Evolutionary conservation across 2,329 filamentous ascomycete species (phyloP).

Genomic region (Epichloe sibirici): DNA sequence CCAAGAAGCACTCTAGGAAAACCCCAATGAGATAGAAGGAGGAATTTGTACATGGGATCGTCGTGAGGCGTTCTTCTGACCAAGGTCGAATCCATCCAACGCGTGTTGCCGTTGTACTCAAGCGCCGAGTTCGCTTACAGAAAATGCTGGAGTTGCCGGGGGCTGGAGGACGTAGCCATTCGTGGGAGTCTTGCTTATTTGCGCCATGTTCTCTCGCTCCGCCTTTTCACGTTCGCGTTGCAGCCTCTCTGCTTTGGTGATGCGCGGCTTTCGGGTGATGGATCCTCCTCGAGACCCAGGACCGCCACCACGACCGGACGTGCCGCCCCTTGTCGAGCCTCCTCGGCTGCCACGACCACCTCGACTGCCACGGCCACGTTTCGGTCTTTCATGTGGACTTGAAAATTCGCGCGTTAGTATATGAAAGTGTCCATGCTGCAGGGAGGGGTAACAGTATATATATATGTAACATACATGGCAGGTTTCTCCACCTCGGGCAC

Average conservation of each 20-base stretch:
- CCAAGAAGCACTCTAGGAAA: too few relatives aligned
- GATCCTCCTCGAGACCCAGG: conserved; percentile 66
- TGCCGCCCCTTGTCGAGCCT: conserved; percentile 44
- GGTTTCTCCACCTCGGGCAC: conserved; percentile 77
- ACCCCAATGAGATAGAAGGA: too few relatives aligned
- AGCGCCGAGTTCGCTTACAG: conserved; percentile 25
- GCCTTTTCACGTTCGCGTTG: conserved; percentile 72
- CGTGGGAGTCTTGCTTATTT: conserved; percentile 25
- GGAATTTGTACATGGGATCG: background rate
- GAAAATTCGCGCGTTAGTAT: conserved; percentile 2
- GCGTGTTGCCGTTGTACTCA: conserved; percentile 7
- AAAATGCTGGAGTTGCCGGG: conserved; percentile 24
- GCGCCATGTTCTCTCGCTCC: conserved; percentile 48
- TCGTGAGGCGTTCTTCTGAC: background rate
- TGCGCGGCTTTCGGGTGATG: conserved; percentile 67
- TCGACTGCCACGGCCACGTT: conserved; percentile 48
- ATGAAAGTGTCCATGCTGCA: background rate
- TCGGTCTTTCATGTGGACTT: conserved; percentile 62
- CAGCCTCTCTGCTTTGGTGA: conserved; percentile 76
- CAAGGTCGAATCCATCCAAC: too few relatives aligned
- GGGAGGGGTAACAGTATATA: too few relatives aligned
- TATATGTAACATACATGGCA: conserved; percentile 24
- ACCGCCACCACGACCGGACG: conserved; percentile 34
- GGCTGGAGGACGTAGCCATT: conserved; percentile 26
- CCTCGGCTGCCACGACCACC: conserved; percentile 47